Evolutionary conservation across 2,329 filamentous ascomycete species (phyloP).

Genomic region (Colletotrichum nymphaeae): DNA sequence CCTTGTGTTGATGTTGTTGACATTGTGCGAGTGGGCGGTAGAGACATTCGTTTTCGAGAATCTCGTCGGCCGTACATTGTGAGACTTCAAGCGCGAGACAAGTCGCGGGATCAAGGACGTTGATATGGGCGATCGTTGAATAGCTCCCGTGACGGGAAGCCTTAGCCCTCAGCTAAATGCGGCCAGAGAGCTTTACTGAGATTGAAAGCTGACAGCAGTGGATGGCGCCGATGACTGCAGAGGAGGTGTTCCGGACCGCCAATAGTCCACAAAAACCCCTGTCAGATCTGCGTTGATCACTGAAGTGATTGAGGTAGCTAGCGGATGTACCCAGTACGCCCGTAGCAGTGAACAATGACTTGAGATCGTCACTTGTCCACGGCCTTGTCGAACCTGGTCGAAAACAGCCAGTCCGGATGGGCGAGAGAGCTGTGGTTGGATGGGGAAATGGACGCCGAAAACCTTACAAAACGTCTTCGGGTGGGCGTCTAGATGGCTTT

Average conservation of each 20-base stretch:
- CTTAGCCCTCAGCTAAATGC: constrained; percentile 22
- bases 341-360: constrained; percentile 21
- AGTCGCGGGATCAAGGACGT: constrained; percentile 10
- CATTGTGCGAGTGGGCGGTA: constrained; percentile 14
- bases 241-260: constrained; percentile 20
- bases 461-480: constrained; percentile 25
- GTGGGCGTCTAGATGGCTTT: constrained; percentile 29
- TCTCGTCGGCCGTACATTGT: constrained; percentile 17
- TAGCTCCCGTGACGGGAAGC: neutral
- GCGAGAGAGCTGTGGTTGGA: constrained; percentile 3
- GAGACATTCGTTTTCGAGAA: constrained; percentile 9
- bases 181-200: constrained; percentile 7
- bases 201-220: neutral
- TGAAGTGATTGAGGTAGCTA: constrained; percentile 7
- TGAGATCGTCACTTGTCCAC: constrained; percentile 10
- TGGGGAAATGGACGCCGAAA: constrained; percentile 18
- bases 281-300: constrained; percentile 15
- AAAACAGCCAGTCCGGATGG: constrained; percentile 16
- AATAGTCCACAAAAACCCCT: neutral
- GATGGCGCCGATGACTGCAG: constrained; percentile 22
- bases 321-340: constrained; percentile 15
- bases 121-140: constrained; percentile 21
- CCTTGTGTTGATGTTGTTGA: constrained; percentile 25
- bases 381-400: constrained; percentile 15
- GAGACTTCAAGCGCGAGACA: neutral